Evolutionary conservation across 805 yeast genomes (phyloP), one percentile per base, ranked within the genome.

Genomic region (Isabelozyma pseudorhagii): DNA sequence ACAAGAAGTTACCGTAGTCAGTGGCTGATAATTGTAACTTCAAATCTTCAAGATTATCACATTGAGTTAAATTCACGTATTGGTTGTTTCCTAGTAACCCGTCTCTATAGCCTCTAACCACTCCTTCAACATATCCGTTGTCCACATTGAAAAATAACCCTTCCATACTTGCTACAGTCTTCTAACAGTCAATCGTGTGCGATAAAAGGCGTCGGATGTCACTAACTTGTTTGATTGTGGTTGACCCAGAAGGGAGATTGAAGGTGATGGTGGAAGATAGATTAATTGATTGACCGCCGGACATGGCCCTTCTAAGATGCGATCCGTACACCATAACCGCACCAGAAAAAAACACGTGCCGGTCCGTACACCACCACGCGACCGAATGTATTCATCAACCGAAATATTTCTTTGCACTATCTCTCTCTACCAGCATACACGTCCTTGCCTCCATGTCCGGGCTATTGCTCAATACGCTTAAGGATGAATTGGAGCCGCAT

Each of bases 1-100:
- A 79, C 51, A 94, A 76, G 62, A 92, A 90, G 68, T 86, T 88
- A 42, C 97, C 97, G 71, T 94, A 94, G 64, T 96, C 99, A 9
- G 99, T 93, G 40, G 97, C 90, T 3, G 97, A 86, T 47, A 94
- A 79, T 74, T 96, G 99, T 49, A 96, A 76, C 71, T 91, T 93
- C 63, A 96, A 77, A 71, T 94, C 99, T 50, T 94, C 99, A 55
- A 94, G 78, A 40, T 88, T 83, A 61, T 96, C 99, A 72, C 99
- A 96, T 68, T 94, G 99, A 3, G 97, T 89, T 63, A 94, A 73
- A 71, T 94, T 96, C 63, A 88, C 77, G 69, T 94, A 94, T 70
- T 92, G 97, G 57, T 86, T 82, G 31, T 81, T 69, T 9, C 85
- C 81, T 46, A 94, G 67, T 27, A 94, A 77, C 0, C 96, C 97